Evolutionary conservation across 208 protist genomes (phyloP), one percentile per base, ranked within the genome.

Genomic region (Spongospora subterranea): DNA sequence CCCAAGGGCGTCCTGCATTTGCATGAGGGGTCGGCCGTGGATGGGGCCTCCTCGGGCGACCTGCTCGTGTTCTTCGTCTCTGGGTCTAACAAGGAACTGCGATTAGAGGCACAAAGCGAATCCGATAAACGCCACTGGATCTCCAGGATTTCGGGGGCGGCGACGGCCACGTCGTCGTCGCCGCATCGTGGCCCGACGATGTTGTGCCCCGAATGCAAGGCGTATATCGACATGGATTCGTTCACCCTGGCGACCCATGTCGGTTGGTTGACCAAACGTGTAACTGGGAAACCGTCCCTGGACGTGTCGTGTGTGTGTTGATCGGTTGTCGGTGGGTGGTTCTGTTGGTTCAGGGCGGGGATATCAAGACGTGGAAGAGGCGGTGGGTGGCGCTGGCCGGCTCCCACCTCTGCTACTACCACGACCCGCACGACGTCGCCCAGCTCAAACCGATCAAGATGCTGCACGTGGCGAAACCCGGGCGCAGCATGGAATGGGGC

Each of bases 401-500:
- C 17, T 39, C 71, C n/a, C 71, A 82, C 71, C 6, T 82, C 17
- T 82, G 71, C 71, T 82, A 82, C n/a, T 82, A 82, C n/a, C 35
- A 35, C 35, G 6, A 6, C 17, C 71, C 71, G n/a, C 17, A 82
- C 6, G 71, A 82, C n/a, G 71, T 82, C 11, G n/a, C 71, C 13
- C 17, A 40, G 6, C 35, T 82, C 71, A 82, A 82, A 43, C 71
- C 71, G 6, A 6, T 82, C 6, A 43, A 43, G 13, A 82, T 82
- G 71, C 71, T 82, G 35, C 71, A 82, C 71, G 6, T 6, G 6
- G n/a, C 17, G 13, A 82, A 82, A 43, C 17, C 35, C 6, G 71
- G 17, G 6, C 71, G 35, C n/a, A 6, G 6, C 35, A 35, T 20
- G n/a, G 17, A 35, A 6, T 6, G n/a, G 17, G n/a, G n/a, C 71